These are phyloP conservation scores for Candida sanyaensis DNA, from an alignment of 1,139 yeast genomes.

Conservation along the genomic window DNA sequence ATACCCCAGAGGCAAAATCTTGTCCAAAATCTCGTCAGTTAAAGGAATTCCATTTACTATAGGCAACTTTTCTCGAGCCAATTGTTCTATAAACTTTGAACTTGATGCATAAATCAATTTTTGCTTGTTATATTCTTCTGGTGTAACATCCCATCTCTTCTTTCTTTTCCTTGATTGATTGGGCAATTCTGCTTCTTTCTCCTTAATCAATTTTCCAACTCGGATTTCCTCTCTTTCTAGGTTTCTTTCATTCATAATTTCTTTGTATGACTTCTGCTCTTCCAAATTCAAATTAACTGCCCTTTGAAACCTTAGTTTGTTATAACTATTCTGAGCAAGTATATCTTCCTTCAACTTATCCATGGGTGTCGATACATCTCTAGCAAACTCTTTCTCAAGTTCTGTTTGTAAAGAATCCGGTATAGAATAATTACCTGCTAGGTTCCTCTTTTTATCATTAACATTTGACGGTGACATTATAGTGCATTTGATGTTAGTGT, in stretches of 20 bases:
- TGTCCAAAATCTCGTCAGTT: constrained; percentile 51
- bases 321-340: constrained; percentile 19
- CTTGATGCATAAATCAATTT: not conserved
- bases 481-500: not conserved
- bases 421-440: constrained; percentile 35
- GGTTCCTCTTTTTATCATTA: constrained; percentile 16
- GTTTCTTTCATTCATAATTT: constrained; percentile 37
- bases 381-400: constrained; percentile 24
- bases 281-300: constrained; percentile 25
- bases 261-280: constrained; percentile 29
- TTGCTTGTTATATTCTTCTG: constrained; percentile 29
- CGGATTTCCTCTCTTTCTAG: constrained; percentile 33
- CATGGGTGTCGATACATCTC: constrained; percentile 22
- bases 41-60: constrained; percentile 47
- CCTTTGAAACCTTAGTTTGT: constrained; percentile 24
- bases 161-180: constrained; percentile 23
- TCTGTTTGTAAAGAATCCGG: constrained; percentile 29
- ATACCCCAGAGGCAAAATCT: constrained; percentile 59
- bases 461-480: not conserved
- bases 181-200: constrained; percentile 8
- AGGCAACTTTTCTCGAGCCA: constrained; percentile 31
- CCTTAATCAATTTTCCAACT: constrained; percentile 19
- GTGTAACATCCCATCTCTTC: constrained; percentile 39
- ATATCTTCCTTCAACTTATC: constrained; percentile 22
- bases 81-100: constrained; percentile 6